A percentile compares a stretch with the other conserved stretches of the same genome.
These are phyloP conservation scores for Spiraea crenata DNA, from an alignment of 331 rosid genomes.

Conservation along the genomic window DNA sequence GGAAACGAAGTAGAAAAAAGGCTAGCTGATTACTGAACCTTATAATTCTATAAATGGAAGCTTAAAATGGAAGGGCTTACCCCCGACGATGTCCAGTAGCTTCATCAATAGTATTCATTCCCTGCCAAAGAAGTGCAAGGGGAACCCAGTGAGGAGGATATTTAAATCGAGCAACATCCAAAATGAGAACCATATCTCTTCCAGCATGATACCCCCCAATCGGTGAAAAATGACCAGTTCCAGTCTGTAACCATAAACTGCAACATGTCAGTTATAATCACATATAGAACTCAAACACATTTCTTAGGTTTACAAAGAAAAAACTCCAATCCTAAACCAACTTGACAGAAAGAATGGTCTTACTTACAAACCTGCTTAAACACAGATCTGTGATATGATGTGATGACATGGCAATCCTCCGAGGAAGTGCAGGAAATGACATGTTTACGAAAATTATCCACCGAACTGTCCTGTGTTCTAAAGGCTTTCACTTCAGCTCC, in stretches of 20 bases:
- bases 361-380: conserved; percentile 61
- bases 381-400: conserved; percentile 62
- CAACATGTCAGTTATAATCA: background rate
- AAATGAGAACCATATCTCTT: conserved; percentile 73
- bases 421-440: conserved; percentile 53
- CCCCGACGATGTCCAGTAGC: conserved; percentile 64
- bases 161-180: conserved; percentile 90
- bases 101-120: conserved; percentile 58
- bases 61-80: conserved; percentile 33
- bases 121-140: conserved; percentile 70
- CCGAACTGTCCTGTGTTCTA: conserved; percentile 45
- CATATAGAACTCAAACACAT: background rate
- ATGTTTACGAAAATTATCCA: conserved; percentile 57
- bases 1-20: background rate
- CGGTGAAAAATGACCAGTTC: conserved; percentile 85
- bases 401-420: conserved; percentile 62
- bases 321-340: background rate
- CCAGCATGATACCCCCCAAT: conserved; percentile 77
- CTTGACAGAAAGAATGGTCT: conserved; percentile 9
- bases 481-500: conserved; percentile 76
- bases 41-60: background rate
- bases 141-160: conserved; percentile 98
- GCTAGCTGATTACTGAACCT: background rate
- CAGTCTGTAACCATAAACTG: conserved; percentile 52
- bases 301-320: background rate